Evolutionary conservation across 139 green algal genomes (phyloP).

Genomic region (Spirogloea muscicola): DNA sequence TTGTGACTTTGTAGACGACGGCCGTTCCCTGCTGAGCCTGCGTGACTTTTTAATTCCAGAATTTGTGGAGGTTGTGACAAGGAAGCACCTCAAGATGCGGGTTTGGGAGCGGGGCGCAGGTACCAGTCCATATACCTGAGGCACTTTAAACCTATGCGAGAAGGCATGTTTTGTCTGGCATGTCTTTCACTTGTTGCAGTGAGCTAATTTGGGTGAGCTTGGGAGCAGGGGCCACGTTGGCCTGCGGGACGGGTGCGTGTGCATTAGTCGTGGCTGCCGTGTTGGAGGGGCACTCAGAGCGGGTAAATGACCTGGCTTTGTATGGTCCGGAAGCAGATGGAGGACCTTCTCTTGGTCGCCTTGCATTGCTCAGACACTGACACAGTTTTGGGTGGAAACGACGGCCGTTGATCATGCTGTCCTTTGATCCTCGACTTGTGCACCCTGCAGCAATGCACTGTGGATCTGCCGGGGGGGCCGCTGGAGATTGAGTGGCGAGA

Average conservation of each 20-base stretch:
- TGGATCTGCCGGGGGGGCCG: slow-evolving; percentile 91
- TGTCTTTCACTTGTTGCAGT: too few relatives aligned
- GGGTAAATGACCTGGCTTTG: slow-evolving; percentile 39
- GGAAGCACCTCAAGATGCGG: slow-evolving; percentile 77
- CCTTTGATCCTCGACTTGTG: background rate
- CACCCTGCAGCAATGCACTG: slow-evolving; percentile 56
- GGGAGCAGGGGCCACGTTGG: slow-evolving; percentile 85
- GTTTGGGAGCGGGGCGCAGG: slow-evolving; percentile 94
- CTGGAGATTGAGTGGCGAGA: slow-evolving; percentile 94
- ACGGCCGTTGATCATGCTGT: too few relatives aligned
- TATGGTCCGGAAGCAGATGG: too few relatives aligned
- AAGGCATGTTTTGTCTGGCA: too few relatives aligned
- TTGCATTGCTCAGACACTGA: background rate
- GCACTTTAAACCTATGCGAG: too few relatives aligned
- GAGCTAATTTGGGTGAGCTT: too few relatives aligned
- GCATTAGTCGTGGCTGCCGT: slow-evolving; percentile 93
- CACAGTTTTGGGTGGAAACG: background rate
- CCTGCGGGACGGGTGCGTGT: slow-evolving; percentile 95
- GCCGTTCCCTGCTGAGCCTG: background rate
- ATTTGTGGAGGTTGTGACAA: slow-evolving; percentile 75
- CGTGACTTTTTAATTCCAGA: slow-evolving; percentile 49
- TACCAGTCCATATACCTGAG: too few relatives aligned
- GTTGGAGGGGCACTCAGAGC: slow-evolving; percentile 80
- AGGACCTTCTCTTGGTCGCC: too few relatives aligned
- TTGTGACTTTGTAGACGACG: background rate